These are phyloP conservation scores for Senecio squalidus DNA, from an alignment of 140 eudicot species.

Conservation along the genomic window DNA sequence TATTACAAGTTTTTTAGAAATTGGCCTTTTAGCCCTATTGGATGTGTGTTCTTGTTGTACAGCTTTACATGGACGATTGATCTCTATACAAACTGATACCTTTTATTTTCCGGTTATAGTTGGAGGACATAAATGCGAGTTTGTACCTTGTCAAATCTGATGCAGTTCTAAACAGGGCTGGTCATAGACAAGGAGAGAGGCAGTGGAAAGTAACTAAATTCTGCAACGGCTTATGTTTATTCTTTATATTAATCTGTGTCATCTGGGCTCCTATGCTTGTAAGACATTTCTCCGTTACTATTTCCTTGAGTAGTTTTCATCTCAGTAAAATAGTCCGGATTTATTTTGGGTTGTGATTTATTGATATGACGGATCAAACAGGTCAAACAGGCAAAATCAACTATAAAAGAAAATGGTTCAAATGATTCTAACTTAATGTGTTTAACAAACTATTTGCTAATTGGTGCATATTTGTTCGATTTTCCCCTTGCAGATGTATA, in stretches of 20 bases:
- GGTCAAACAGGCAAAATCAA: too few species aligned
- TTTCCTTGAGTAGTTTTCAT: conserved; percentile 6
- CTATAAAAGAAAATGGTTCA: too few species aligned
- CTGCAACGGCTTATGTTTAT: conserved; percentile 91
- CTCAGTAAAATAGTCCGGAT: neutral
- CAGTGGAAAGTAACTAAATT: conserved; percentile 85
- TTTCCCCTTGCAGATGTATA: conserved; percentile 66
- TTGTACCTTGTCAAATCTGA: conserved; percentile 98
- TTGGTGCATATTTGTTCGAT: too few species aligned
- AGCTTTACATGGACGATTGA: conserved; percentile 1
- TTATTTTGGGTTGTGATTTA: neutral
- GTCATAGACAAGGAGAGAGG: conserved; percentile 89
- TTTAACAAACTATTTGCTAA: too few species aligned
- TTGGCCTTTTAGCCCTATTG: conserved; percentile 8
- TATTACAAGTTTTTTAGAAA: neutral
- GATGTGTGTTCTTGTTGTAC: conserved; percentile 6
- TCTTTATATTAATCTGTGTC: conserved; percentile 80
- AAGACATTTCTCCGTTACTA: conserved; percentile 26
- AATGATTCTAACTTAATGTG: neutral
- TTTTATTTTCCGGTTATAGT: conserved; percentile 40
- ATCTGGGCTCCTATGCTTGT: conserved; percentile 99
- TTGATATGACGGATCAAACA: too few species aligned
- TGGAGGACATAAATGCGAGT: conserved; percentile 99
- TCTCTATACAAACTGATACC: conserved; percentile 26
- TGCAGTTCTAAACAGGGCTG: conserved; percentile 81